These are phyloP conservation scores for Ganoderma leucocontextum DNA, from an alignment of 1,284 basidiomycete genomes.

Conservation along the genomic window DNA sequence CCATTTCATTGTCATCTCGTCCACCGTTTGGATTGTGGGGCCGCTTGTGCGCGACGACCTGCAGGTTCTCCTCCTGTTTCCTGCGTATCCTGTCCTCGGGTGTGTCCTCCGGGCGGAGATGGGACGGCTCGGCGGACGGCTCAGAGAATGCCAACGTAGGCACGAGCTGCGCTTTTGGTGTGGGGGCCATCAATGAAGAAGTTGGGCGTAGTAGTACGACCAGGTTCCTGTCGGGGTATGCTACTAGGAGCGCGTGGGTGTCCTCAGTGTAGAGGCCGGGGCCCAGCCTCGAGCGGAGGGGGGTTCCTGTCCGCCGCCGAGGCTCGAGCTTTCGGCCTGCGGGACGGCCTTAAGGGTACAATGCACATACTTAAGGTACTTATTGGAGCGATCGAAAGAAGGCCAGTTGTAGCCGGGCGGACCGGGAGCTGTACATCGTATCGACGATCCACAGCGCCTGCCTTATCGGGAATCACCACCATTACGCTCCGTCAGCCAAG, in stretches of 20 bases:
- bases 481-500: not conserved
- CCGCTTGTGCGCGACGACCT: no score
- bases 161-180: not conserved
- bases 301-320: not conserved
- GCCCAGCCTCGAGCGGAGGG: no score
- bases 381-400: not conserved
- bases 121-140: no score
- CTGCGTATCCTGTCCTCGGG: no score
- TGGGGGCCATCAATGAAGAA: not conserved
- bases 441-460: constrained; percentile 21
- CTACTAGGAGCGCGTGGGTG: no score
- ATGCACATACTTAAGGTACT: not conserved
- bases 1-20: no score
- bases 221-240: not conserved
- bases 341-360: not conserved
- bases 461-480: constrained; percentile 13
- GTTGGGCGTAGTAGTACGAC: no score
- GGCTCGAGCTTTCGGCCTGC: not conserved
- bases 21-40: no score
- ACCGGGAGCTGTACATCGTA: constrained; percentile 3
- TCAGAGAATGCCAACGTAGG: not conserved
- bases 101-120: no score
- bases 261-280: no score
- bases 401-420: not conserved
- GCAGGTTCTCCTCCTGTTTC: no score